phyloP scores from a whole-genome alignment of 257 asterid species.

The Solanum clarkiae region DNA sequence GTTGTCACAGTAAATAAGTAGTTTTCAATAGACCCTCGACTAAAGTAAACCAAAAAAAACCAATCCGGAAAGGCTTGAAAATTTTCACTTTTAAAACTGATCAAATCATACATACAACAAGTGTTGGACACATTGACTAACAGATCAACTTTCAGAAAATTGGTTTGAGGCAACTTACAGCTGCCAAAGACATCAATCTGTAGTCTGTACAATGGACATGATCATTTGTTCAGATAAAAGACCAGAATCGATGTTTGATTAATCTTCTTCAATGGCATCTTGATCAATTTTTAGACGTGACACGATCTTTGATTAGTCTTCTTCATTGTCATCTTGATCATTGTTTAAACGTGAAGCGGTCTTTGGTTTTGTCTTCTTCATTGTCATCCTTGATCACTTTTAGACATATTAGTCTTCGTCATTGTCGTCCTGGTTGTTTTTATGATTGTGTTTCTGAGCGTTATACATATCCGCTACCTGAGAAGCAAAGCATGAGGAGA shows the following conservation, averaged over 20 bases:
- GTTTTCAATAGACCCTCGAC: neutral
- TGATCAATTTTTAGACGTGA: conserved; percentile 10
- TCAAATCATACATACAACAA: neutral
- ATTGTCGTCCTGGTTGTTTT: conserved; percentile 32
- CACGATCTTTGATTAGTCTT: conserved; percentile 23
- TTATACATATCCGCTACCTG: conserved; percentile 79
- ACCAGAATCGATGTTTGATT: conserved; percentile 4
- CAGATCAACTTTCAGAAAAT: neutral
- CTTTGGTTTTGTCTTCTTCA: conserved; percentile 35
- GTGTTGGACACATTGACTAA: neutral
- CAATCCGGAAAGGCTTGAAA: neutral
- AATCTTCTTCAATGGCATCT: conserved; percentile 50
- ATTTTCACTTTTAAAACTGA: neutral
- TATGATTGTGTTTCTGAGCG: conserved; percentile 52
- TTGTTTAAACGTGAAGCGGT: neutral
- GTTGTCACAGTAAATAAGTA: neutral
- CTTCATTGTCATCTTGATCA: conserved; percentile 41
- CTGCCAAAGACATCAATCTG: neutral
- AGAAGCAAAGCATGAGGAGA: neutral
- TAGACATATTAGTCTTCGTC: conserved; percentile 41
- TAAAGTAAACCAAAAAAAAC: neutral
- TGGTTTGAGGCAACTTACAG: neutral
- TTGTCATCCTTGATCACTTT: neutral
- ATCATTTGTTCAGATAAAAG: conserved; percentile 3
- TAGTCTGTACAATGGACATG: conserved; percentile 6